Evolutionary conservation across 257 asterid genomes (phyloP).

Genomic region (Solanum phureja): DNA sequence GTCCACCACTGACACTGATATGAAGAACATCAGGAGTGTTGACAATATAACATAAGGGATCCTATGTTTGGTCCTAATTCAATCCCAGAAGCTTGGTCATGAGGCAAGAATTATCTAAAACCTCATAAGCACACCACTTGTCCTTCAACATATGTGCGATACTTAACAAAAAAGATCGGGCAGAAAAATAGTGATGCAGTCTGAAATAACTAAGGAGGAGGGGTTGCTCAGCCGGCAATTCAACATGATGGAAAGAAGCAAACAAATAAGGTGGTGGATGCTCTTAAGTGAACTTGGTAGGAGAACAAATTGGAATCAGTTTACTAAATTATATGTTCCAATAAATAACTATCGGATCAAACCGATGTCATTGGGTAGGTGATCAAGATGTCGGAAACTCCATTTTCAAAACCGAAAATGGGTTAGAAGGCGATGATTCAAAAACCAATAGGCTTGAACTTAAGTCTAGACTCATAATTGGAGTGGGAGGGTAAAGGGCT

Average conservation of each 20-base stretch:
- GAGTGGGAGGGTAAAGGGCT: not conserved
- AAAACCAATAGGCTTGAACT: not conserved
- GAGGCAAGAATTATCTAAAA: too few relatives aligned
- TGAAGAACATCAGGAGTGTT: too few relatives aligned
- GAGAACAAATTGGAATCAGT: not conserved
- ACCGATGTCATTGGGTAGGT: not conserved
- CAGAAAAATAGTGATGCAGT: not conserved
- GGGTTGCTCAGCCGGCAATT: not conserved
- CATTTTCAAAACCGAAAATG: not conserved
- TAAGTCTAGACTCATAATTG: not conserved
- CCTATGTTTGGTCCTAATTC: too few relatives aligned
- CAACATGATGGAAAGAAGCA: not conserved
- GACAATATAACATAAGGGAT: too few relatives aligned
- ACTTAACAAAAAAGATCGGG: not conserved
- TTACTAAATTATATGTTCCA: not conserved
- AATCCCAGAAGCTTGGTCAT: too few relatives aligned
- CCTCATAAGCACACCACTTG: not conserved
- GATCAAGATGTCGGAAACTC: not conserved
- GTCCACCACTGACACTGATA: too few relatives aligned
- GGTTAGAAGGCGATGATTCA: not conserved
- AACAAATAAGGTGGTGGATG: not conserved
- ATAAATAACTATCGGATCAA: not conserved
- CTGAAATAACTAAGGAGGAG: not conserved
- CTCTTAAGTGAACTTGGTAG: not conserved
- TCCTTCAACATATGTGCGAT: not conserved